Evolutionary conservation across 768 basidiomycete genomes (phyloP).

Genomic region (Gymnopilus junonius): DNA sequence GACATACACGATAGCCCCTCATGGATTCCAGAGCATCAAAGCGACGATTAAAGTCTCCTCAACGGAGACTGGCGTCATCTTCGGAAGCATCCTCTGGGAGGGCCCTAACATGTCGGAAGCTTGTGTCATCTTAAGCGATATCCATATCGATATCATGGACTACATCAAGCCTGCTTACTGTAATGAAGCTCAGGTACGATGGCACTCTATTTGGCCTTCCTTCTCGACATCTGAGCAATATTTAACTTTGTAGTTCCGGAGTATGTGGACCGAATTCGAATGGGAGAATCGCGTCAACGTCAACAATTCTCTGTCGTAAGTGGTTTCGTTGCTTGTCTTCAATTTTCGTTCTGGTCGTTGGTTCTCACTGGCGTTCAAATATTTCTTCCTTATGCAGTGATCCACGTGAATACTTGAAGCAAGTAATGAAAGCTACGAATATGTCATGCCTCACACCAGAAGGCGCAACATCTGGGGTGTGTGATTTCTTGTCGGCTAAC

Average conservation of each 20-base stretch:
- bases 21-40: slow-evolving; percentile 98
- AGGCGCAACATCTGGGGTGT: slow-evolving; percentile 93
- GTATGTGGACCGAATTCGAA: slow-evolving; percentile 99
- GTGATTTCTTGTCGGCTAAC: slow-evolving; percentile 96
- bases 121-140: slow-evolving; percentile 94
- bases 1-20: slow-evolving; percentile 91
- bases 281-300: slow-evolving; percentile 99
- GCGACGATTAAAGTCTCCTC: slow-evolving; percentile 98
- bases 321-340: slow-evolving; percentile 22
- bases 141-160: slow-evolving; percentile 98
- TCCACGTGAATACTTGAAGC: slow-evolving; percentile 87
- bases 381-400: slow-evolving; percentile 49
- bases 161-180: slow-evolving; percentile 97
- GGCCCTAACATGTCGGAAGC: slow-evolving; percentile 85
- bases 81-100: slow-evolving; percentile 97
- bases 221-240: not conserved
- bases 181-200: slow-evolving; percentile 85
- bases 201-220: slow-evolving; percentile 15
- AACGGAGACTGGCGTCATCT: slow-evolving; percentile 98
- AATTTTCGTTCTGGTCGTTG: not conserved
- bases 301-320: slow-evolving; percentile 79
- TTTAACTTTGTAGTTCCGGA: slow-evolving; percentile 70
- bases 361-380: slow-evolving; percentile 1
- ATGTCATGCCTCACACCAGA: slow-evolving; percentile 98
- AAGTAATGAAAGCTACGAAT: slow-evolving; percentile 96